These are phyloP conservation scores for Elsinoe perseae DNA, from an alignment of 2,329 filamentous ascomycete species.

Conservation along the genomic window DNA sequence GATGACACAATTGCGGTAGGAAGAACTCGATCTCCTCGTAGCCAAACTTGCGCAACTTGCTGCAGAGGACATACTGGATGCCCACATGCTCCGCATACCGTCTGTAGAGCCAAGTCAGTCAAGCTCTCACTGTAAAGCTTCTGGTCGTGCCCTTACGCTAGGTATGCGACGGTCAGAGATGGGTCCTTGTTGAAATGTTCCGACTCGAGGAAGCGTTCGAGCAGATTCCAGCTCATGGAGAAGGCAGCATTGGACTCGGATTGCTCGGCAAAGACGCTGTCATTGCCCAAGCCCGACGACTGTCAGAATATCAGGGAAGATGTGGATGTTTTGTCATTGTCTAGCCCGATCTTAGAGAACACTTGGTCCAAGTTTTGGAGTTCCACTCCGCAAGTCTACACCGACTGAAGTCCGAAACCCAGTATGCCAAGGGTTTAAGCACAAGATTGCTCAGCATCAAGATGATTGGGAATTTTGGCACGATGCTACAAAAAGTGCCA, in stretches of 20 bases:
- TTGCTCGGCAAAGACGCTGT: constrained; percentile 17
- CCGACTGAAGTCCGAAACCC: constrained; percentile 6
- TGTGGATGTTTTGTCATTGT: constrained; percentile 14
- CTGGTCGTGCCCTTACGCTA: constrained; percentile 57
- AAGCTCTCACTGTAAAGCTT: constrained; percentile 15
- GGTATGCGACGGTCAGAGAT: constrained; percentile 79
- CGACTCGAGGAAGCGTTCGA: constrained; percentile 85
- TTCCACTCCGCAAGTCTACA: background rate
- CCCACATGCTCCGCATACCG: constrained; percentile 85
- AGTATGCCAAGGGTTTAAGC: background rate
- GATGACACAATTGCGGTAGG: constrained; percentile 74
- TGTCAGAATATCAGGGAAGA: background rate
- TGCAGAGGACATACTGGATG: constrained; percentile 82
- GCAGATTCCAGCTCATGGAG: constrained; percentile 65
- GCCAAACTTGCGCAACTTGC: constrained; percentile 79
- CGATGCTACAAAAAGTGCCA: background rate
- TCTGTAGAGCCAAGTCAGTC: constrained; percentile 38
- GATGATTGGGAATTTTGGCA: background rate
- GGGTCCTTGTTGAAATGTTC: constrained; percentile 90
- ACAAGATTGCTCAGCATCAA: background rate
- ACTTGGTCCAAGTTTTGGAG: constrained; percentile 11
- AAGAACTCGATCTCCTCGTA: constrained; percentile 93
- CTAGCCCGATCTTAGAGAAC: constrained; percentile 7
- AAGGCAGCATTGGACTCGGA: constrained; percentile 17
- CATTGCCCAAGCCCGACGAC: constrained; percentile 14